Evolutionary conservation across 768 basidiomycete species (phyloP), one percentile per base, ranked within the genome.

Genomic region (Saitozyma sp.): DNA sequence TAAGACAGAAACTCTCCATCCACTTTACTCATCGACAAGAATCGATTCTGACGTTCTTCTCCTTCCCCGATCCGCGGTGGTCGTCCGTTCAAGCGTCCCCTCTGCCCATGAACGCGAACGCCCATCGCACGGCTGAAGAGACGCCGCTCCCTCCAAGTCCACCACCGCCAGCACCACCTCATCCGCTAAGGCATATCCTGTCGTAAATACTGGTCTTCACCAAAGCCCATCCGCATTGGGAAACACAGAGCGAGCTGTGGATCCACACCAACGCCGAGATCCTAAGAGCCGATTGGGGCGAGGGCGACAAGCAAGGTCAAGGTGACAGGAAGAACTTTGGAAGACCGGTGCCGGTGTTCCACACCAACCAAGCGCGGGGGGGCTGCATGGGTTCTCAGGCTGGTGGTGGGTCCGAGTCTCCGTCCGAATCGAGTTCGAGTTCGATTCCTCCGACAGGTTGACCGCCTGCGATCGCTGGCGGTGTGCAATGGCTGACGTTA

Each of bases 281-380:
- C 13, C 16, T 73, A 1, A 57, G 68, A 14, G 63, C 62, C 10
- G 71, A 73, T 49, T 69, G 59, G 53, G 17, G 41, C 40, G 39
- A 50, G 8, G 59, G 49, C n/a, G 29, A 17, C 17, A 29, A 55
- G 9, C 10, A 58, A 38, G 56, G 56, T 8, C 10, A 56, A 38
- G 66, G 68, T 13, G 29, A 49, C 38, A 63, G 41, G 52, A 66
- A 56, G 56, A 73, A 73, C 50, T 66, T 73, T 52, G 66, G 58
- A 5, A 54, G 71, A 38, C 68, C 71, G 0, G 56, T 73, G n/a
- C 71, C 68, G 10, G 64, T 73, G 6, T 73, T 73, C 41, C 41
- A 49, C 29, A 5, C 29, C 29, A 29, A 29, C 13, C 54, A n/a
- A 41, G 20, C 38, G 20, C 19, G 29, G 16, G 55, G 16, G 55